Evolutionary conservation across 495 filamentous ascomycete species (phyloP), one percentile per base, ranked within the genome.

Genomic region (Bacidia gigantensis): DNA sequence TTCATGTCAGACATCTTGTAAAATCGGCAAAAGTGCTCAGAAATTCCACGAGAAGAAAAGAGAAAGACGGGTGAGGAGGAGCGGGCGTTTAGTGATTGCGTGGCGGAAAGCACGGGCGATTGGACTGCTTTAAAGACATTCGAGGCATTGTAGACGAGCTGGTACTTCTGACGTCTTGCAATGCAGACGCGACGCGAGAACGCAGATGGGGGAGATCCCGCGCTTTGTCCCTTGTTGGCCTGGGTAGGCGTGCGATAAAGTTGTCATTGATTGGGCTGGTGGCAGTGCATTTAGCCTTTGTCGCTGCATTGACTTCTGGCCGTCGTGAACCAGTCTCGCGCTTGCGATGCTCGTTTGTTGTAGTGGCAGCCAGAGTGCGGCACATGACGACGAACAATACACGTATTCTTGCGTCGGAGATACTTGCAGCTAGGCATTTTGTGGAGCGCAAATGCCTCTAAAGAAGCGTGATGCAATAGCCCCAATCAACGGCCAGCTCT

Each of bases 1-100:
- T 69, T 73, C 22, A 82, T 66, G 58, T 82, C 75, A 32, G 78
- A 82, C 78, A 82, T 82, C 43, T 49, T 69, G 60, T 55, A 54
- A 29, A 32, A 14, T 24, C 35, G 38, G 24, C 17, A 18, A 44
- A 9, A 25, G 29, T 38, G 47, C 32, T 50, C 25, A 47, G 20
- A 46, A 14, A 26, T 46, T 18, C n/a, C n/a, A n/a, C n/a, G n/a
- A n/a, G 40, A 54, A 32, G 43, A 46, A 26, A 54, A 26, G 24
- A 41, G 23, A 17, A 53, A 43, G 50, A n/a, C 42, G 29, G 46
- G 20, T 1, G 39, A 23, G 42, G 18, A 14, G 20, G 17, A 11
- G 29, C 22, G 18, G 11, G 2, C n/a, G 21, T 23, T 9, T 7
- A 41, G 10, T 26, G 10, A 14, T 11, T 39, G 1, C 2, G 11